A percentile compares a stretch with the other conserved stretches of the same genome.
These are phyloP conservation scores for Malassezia equina DNA, from an alignment of 1,284 basidiomycete species.

Conservation along the genomic window DNA sequence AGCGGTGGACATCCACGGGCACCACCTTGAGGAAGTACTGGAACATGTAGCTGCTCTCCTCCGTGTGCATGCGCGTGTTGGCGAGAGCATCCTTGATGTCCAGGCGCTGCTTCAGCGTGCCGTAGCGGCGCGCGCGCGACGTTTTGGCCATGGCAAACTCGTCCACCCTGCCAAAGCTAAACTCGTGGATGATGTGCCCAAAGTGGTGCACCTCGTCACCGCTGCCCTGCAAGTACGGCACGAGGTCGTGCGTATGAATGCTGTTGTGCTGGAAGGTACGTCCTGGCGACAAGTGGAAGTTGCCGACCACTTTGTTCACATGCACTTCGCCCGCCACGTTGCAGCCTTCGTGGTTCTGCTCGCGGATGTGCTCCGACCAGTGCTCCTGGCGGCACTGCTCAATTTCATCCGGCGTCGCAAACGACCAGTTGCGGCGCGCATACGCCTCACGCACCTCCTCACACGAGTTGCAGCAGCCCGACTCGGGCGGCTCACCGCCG, in stretches of 20 bases:
- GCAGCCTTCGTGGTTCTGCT: conserved; percentile 88
- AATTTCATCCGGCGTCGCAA: conserved; percentile 75
- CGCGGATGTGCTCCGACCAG: conserved; percentile 85
- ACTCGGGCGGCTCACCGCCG: conserved; percentile 68
- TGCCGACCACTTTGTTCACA: conserved; percentile 76
- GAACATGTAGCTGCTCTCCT: conserved; percentile 49
- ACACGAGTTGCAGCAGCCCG: conserved; percentile 82
- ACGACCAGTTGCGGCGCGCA: conserved; percentile 86
- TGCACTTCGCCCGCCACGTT: conserved; percentile 79
- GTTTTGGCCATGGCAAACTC: conserved; percentile 21
- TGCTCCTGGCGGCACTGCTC: conserved; percentile 84
- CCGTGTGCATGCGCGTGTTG: conserved; percentile 56
- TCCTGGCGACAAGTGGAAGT: conserved; percentile 58
- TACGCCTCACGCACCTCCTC: conserved; percentile 89
- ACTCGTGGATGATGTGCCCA: conserved; percentile 73
- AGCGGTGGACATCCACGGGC: conserved; percentile 30
- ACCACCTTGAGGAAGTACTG: conserved; percentile 77
- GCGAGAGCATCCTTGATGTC: conserved; percentile 76
- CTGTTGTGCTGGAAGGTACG: conserved; percentile 80
- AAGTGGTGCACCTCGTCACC: conserved; percentile 58
- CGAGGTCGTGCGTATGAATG: conserved; percentile 78
- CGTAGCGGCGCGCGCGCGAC: conserved; percentile 9
- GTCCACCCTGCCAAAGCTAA: conserved; percentile 56
- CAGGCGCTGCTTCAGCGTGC: conserved; percentile 57
- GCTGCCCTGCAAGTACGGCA: conserved; percentile 65